Evolutionary conservation across 805 yeast genomes (phyloP).

Genomic region (Saccharomycopsis fibuligera): DNA sequence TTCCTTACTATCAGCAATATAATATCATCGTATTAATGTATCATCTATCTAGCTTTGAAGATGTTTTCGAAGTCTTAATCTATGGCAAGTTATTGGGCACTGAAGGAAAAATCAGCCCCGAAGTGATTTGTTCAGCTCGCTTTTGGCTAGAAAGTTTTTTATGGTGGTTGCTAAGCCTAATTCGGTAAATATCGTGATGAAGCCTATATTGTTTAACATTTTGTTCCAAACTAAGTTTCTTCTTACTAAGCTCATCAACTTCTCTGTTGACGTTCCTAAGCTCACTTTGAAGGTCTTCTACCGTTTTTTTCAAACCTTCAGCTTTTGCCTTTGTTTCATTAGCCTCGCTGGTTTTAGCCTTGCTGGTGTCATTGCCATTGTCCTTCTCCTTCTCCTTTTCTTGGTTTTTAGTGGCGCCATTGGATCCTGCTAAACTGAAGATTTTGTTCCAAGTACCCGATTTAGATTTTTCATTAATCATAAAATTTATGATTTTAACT

Average conservation of each 20-base stretch:
- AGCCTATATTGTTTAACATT: constrained; percentile 10
- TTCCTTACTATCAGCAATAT: no score
- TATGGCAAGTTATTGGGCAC: constrained; percentile 14
- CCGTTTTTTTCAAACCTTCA: constrained; percentile 5
- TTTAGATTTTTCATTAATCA: constrained; percentile 13
- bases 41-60: no score
- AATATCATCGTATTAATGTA: no score
- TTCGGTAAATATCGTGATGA: constrained; percentile 16
- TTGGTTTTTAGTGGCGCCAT: background rate
- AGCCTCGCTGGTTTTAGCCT: background rate
- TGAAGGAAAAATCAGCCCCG: constrained; percentile 14
- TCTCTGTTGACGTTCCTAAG: background rate
- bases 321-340: no score
- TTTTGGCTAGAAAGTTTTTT: constrained; percentile 14
- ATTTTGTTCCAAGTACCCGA: constrained; percentile 13
- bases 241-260: background rate
- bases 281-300: constrained; percentile 10
- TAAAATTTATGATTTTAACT: constrained; percentile 7
- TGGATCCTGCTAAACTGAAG: background rate
- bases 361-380: background rate
- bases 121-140: constrained; percentile 10
- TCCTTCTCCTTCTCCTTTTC: constrained; percentile 1
- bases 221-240: background rate
- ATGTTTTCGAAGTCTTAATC: no score
- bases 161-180: constrained; percentile 8